Percentiles rank a stretch among this genome's conserved stretches.
Evolutionary conservation across 2,329 filamentous ascomycete genomes (phyloP).

Genomic region (Phyllosticta citriasiana): DNA sequence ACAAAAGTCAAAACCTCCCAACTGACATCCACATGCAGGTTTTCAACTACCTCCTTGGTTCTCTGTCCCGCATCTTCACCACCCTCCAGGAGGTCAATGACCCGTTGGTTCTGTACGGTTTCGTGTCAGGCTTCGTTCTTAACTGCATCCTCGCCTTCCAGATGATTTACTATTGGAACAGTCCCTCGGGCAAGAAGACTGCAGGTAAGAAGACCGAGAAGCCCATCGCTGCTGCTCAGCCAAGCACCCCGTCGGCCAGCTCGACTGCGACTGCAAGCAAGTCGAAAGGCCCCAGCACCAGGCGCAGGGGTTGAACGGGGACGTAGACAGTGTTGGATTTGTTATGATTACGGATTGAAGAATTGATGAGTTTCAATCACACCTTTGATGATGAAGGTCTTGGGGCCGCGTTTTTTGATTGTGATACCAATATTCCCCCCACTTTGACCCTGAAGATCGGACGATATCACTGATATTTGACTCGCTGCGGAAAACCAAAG

Average conservation of each 20-base stretch:
- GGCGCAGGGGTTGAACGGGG: constrained; percentile 38
- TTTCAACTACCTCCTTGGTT: constrained; percentile 94
- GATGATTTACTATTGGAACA: constrained; percentile 96
- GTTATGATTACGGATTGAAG: background rate
- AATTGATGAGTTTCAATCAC: background rate
- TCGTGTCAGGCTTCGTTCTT: constrained; percentile 81
- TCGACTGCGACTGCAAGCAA: constrained; percentile 30
- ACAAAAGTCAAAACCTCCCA: background rate
- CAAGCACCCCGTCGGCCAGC: constrained; percentile 26
- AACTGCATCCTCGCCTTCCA: constrained; percentile 80
- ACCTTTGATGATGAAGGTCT: background rate
- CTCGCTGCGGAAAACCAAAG: background rate
- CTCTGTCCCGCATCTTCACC: constrained; percentile 90
- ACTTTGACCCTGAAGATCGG: no score
- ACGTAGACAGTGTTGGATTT: background rate
- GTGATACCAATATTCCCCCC: background rate
- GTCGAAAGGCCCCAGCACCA: constrained; percentile 45
- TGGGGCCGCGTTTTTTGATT: background rate
- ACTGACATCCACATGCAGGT: constrained; percentile 47
- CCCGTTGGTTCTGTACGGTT: constrained; percentile 90
- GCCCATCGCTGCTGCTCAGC: constrained; percentile 21
- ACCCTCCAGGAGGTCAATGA: constrained; percentile 96
- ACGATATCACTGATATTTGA: background rate
- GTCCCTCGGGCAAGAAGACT: constrained; percentile 29
- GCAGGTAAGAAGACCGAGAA: constrained; percentile 20